These are phyloP conservation scores for Aspergillus pseudotamarii DNA, from an alignment of 2,329 filamentous ascomycete genomes.

Conservation along the genomic window DNA sequence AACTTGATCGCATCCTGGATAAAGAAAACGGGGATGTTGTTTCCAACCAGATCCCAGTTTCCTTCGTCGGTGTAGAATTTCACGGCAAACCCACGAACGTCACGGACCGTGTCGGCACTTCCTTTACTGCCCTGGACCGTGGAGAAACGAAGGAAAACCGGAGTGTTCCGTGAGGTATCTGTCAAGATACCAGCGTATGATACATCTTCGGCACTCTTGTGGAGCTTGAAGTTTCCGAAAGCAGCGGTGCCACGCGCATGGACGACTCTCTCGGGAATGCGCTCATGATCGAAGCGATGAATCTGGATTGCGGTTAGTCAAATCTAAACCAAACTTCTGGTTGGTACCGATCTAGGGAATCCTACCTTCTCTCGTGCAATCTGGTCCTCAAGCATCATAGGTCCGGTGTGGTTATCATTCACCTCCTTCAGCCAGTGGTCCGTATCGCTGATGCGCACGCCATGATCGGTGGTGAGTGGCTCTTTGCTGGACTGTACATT, in stretches of 20 bases:
- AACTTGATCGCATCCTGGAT: slow-evolving; percentile 47
- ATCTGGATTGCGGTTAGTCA: slow-evolving; percentile 35
- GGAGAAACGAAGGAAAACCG: slow-evolving; percentile 73
- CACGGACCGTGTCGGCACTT: slow-evolving; percentile 79
- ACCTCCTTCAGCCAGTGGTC: slow-evolving; percentile 76
- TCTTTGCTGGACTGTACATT: slow-evolving; percentile 58
- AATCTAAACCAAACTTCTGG: not conserved
- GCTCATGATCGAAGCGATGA: slow-evolving; percentile 73
- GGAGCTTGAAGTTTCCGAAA: slow-evolving; percentile 68
- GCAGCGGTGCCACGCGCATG: slow-evolving; percentile 67
- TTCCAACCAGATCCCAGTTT: slow-evolving; percentile 61
- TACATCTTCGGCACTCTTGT: slow-evolving; percentile 65
- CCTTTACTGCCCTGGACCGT: slow-evolving; percentile 76
- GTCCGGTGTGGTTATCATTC: slow-evolving; percentile 66
- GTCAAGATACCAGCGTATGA: slow-evolving; percentile 67
- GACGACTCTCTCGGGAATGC: slow-evolving; percentile 69
- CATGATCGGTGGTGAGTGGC: slow-evolving; percentile 75
- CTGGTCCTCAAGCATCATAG: slow-evolving; percentile 70
- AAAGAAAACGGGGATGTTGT: slow-evolving; percentile 47
- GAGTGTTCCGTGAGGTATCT: slow-evolving; percentile 67
- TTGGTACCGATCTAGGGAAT: not conserved
- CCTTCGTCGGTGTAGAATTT: slow-evolving; percentile 79
- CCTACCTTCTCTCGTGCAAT: slow-evolving; percentile 72
- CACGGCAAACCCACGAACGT: slow-evolving; percentile 77
- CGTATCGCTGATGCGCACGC: slow-evolving; percentile 70